Base-by-base conservation (phyloP, 768 basidiomycete species). In the Megacollybia marginata region DNA sequence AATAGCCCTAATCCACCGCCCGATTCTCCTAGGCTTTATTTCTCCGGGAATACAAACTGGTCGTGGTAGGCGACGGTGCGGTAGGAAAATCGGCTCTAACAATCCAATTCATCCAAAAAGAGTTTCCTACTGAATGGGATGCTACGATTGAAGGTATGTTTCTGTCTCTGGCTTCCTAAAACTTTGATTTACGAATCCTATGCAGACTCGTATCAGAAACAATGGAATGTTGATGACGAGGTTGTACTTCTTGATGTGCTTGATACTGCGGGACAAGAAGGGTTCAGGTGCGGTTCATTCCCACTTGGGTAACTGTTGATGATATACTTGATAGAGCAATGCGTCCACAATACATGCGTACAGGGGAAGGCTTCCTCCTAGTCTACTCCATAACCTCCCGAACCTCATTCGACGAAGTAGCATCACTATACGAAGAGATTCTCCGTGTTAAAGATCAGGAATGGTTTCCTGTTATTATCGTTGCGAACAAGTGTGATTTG, bases 331-430 rank as follows among this genome's bases (percentile, higher is more conserved):
- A 47, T 62, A 93, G 92, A 50, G 94, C 94, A 18, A 97, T 98
- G 95, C 85, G 95, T 44, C 95, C 97, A 62, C 95, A 97, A 62
- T 97, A 97, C 73, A 97, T 96, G 93, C 83, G 93, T 47, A 92
- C 92, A 32, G 94, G 95, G 51, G 94, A 98, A 67, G 95, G 94
- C 10, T 98, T 98, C 76, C 79, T 98, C 40, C 83, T 98, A 54
- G 92, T 97, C 50, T 98, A 98, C 69, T 92, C 92, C 49, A 97
- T 96, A 69, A 96, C 95, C 15, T 93, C 92, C 31, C 85, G 94
- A 55, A 87, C 90, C 65, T 95, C 94, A 44, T 98, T 97, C 62
- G 92, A 96, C 67, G 92, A 96, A 76, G 93, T 97, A 86, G 81
- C 66, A 88, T n/a, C 83, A 5, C 96, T 98, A 79, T 88, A 93